Evolutionary conservation across 2,329 filamentous ascomycete species (phyloP), one percentile per base, ranked within the genome.

Genomic region (Ophiostoma sp.): DNA sequence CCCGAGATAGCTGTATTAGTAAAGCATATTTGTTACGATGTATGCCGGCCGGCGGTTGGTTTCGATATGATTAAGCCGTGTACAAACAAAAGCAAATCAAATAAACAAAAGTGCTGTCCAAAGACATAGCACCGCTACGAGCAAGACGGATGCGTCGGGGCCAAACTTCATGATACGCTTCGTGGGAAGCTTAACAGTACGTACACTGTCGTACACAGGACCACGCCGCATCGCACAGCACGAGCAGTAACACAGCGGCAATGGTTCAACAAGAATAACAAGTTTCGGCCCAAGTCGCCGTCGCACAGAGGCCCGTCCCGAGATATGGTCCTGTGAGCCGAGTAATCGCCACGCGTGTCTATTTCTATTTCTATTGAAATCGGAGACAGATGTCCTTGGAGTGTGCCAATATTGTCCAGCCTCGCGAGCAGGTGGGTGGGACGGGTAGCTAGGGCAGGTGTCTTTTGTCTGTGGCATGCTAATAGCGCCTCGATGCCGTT

Each of bases 241-340:
- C n/a, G 20, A 23, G 48, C n/a, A 4, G 48, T 54, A 7, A 54
- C n/a, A 54, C 48, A 10, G 6, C n/a, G 6, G 48, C 17, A 48
- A 48, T 23, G 5, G 41, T 17, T 6, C 41, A 44, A 17, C 13
- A 17, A 11, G 23, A 48, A 48, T 17, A 57, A 27, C 8, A 57
- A 57, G 52, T n/a, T 31, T 27, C 10, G 10, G 52, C 23, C 23
- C 52, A 57, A 23, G 52, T 57, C 52, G 8, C 27, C 2, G 52
- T 57, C 52, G 52, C n/a, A 27, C 52, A 57, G 48, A 54, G 52
- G 52, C 52, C 52, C 23, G 52, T 57, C 27, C 52, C n/a, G n/a
- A 27, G 52, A 23, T 57, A 4, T n/a, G 3, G 8, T 57, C 44
- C 6, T 48, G 44, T 5, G 4, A 10, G 44, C 17, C n/a, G 44